Evolutionary conservation across 768 basidiomycete genomes (phyloP).

Genomic region (Tulasnella calospora): DNA sequence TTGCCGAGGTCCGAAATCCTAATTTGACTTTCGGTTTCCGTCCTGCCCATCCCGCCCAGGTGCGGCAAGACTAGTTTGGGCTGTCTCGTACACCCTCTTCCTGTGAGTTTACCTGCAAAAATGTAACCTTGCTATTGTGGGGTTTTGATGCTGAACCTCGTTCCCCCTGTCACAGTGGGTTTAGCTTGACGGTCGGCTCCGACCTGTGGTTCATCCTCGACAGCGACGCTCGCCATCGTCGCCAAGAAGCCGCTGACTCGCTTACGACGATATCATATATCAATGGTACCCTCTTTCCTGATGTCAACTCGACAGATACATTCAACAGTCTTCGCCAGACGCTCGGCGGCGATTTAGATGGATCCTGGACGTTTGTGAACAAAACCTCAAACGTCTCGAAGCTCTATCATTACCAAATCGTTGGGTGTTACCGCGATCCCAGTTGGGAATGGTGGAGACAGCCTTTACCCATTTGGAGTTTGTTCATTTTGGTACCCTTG

Average conservation of each 20-base stretch:
- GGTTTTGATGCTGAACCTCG: slow-evolving; percentile 21
- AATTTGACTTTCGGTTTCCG: not conserved
- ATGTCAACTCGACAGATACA: slow-evolving; percentile 52
- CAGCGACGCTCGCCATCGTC: slow-evolving; percentile 45
- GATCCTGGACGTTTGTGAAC: slow-evolving; percentile 32
- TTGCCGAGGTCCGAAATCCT: not conserved
- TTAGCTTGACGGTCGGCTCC: slow-evolving; percentile 77
- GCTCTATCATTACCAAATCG: slow-evolving; percentile 50
- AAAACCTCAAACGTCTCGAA: slow-evolving; percentile 34
- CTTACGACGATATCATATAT: slow-evolving; percentile 47
- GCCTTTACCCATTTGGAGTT: slow-evolving; percentile 72
- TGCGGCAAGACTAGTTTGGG: slow-evolving; percentile 65
- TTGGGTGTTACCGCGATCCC: slow-evolving; percentile 67
- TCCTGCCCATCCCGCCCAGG: slow-evolving; percentile 62
- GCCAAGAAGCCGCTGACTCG: slow-evolving; percentile 52
- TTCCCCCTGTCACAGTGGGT: slow-evolving; percentile 45
- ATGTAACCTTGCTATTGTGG: not conserved
- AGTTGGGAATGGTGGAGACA: slow-evolving; percentile 69
- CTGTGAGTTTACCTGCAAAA: slow-evolving; percentile 34
- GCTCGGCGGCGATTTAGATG: slow-evolving; percentile 48
- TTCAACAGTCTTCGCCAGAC: slow-evolving; percentile 43
- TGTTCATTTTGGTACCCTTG: slow-evolving; percentile 68
- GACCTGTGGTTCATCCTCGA: slow-evolving; percentile 75
- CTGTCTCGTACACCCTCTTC: slow-evolving; percentile 80
- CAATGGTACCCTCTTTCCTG: slow-evolving; percentile 57